phyloP scores from a whole-genome alignment of 495 filamentous ascomycete genomes.

The Penicillium robsamsonii region DNA sequence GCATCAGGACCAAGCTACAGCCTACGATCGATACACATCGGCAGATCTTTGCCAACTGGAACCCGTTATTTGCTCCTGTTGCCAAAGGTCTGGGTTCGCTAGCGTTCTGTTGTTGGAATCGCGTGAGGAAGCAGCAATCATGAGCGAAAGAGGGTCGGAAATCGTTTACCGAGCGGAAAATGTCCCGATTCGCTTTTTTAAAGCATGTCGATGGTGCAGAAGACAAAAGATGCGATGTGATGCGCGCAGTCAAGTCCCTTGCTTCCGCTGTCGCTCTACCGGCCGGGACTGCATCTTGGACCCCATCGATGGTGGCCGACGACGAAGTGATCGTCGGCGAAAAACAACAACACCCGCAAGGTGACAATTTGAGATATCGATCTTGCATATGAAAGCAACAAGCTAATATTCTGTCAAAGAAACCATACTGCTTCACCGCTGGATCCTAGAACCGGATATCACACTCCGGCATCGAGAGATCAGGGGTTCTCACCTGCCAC shows the following conservation, averaged over 20 bases:
- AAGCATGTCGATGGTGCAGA: constrained; percentile 44
- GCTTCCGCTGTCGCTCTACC: constrained; percentile 38
- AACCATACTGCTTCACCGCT: constrained; percentile 28
- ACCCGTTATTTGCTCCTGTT: not conserved
- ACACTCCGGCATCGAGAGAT: constrained; percentile 33
- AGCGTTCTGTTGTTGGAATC: not conserved
- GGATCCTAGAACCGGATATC: constrained; percentile 26
- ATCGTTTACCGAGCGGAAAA: constrained; percentile 38
- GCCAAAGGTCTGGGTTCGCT: not conserved
- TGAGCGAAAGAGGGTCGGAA: constrained; percentile 36
- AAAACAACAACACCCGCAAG: constrained; percentile 28
- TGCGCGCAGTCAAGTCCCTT: constrained; percentile 42
- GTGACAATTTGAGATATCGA: constrained; percentile 10
- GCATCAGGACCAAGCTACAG: not conserved
- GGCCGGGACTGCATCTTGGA: constrained; percentile 44
- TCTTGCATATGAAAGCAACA: not conserved
- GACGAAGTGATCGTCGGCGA: constrained; percentile 30
- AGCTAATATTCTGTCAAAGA: constrained; percentile 20
- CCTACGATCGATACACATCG: not conserved
- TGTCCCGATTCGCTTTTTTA: constrained; percentile 38
- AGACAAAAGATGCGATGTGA: constrained; percentile 47
- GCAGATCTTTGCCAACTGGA: too few species aligned
- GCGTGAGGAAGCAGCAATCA: not conserved
- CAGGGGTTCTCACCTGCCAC: constrained; percentile 32
- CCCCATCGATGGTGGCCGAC: constrained; percentile 33